Evolutionary conservation across 1,284 basidiomycete genomes (phyloP).

Genomic region (Papiliotrema flavescens): DNA sequence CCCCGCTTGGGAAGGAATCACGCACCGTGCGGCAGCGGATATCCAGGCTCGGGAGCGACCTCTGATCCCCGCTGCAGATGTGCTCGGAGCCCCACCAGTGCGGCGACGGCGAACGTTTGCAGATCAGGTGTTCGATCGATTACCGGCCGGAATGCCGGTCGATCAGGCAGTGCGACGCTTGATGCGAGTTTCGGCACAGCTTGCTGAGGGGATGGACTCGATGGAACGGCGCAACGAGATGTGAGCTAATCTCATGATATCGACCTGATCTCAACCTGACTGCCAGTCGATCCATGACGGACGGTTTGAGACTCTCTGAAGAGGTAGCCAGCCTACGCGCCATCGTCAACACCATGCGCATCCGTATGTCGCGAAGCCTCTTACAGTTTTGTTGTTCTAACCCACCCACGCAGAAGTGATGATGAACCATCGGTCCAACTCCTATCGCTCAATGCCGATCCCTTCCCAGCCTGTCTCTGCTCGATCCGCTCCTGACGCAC

Average conservation of each 20-base stretch:
- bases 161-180: constrained; percentile 19
- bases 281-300: constrained; percentile 54
- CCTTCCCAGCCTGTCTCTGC: neutral
- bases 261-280: neutral
- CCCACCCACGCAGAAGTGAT: constrained; percentile 21
- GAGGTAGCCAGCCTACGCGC: constrained; percentile 70
- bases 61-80: constrained; percentile 1
- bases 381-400: neutral
- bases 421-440: constrained; percentile 15
- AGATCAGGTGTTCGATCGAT: constrained; percentile 19
- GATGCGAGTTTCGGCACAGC: constrained; percentile 21
- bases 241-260: constrained; percentile 19
- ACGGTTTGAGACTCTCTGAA: constrained; percentile 67
- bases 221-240: constrained; percentile 36
- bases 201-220: constrained; percentile 33
- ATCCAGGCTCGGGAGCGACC: constrained; percentile 4
- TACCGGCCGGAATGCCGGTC: constrained; percentile 2
- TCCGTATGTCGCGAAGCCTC: constrained; percentile 51
- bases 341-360: constrained; percentile 70
- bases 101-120: constrained; percentile 1
- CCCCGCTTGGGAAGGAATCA: neutral
- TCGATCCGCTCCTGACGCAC: too few relatives aligned
- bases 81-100: neutral
- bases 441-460: neutral
- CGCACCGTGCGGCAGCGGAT: constrained; percentile 7